Percentiles rank a stretch among this genome's conserved stretches.
Evolutionary conservation across 2,329 filamentous ascomycete genomes (phyloP).

Genomic region (Colletotrichum sp.): DNA sequence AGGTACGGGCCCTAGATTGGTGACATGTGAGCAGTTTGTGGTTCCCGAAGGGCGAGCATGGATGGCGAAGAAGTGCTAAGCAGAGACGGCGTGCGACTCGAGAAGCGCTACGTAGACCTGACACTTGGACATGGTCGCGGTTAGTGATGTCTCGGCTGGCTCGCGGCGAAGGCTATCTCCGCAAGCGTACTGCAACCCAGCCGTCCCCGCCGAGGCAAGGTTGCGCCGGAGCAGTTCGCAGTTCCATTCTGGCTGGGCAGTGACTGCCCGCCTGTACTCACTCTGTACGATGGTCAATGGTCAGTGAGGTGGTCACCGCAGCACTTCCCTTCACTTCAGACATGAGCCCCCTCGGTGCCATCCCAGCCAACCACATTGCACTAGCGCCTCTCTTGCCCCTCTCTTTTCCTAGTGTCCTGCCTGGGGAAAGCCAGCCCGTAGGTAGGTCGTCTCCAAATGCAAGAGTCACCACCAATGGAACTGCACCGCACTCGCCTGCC

Average conservation of each 20-base stretch:
- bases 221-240: background rate
- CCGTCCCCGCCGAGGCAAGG: background rate
- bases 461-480: background rate
- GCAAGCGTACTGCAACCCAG: slow-evolving; percentile 9
- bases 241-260: background rate
- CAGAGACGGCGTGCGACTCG: slow-evolving; percentile 10
- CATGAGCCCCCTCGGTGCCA: background rate
- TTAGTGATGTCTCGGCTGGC: slow-evolving; percentile 16
- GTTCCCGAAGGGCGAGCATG: background rate
- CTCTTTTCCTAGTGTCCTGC: background rate
- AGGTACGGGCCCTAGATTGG: background rate
- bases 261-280: background rate
- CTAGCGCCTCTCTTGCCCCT: background rate
- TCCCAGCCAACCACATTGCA: slow-evolving; percentile 8
- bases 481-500: background rate
- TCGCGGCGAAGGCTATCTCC: slow-evolving; percentile 7
- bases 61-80: slow-evolving; percentile 9
- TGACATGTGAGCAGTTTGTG: slow-evolving; percentile 21
- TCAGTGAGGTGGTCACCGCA: background rate
- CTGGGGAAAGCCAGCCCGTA: background rate
- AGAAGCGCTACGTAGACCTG: background rate
- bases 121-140: slow-evolving; percentile 16
- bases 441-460: background rate
- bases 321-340: background rate
- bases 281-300: background rate